phyloP scores from a whole-genome alignment of 2,329 filamentous ascomycete species.

The Metarhizium album region DNA sequence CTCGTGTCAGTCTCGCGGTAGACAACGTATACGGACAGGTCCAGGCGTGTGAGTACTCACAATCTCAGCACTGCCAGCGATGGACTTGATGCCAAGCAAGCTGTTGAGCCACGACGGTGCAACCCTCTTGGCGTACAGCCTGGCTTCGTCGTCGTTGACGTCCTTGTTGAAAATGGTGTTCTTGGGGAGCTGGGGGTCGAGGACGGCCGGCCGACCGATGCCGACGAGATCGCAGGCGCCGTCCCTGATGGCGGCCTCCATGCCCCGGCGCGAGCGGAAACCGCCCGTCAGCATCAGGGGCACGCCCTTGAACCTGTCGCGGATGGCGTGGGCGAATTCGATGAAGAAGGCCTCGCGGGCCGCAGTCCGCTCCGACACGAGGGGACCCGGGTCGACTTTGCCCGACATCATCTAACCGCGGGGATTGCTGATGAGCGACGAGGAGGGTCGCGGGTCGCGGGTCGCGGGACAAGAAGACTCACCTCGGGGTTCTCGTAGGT shows the following conservation, averaged over 20 bases:
- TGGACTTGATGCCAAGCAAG: conserved; percentile 11
- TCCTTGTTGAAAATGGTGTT: conserved; percentile 24
- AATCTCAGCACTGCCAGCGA: conserved; percentile 9
- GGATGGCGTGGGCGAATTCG: conserved; percentile 47
- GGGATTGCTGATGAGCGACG: too few relatives aligned
- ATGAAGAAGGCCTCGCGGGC: conserved; percentile 59
- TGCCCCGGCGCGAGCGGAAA: conserved; percentile 38
- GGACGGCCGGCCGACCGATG: conserved; percentile 25
- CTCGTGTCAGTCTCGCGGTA: too few relatives aligned
- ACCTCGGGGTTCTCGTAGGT: conserved; percentile 43
- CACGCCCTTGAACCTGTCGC: conserved; percentile 30
- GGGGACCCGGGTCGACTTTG: not conserved
- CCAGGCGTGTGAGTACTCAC: conserved; percentile 3
- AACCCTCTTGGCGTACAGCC: conserved; percentile 17
- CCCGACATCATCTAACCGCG: conserved; percentile 2
- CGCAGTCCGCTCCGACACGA: conserved; percentile 23
- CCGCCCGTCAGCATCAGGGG: conserved; percentile 52
- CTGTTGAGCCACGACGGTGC: conserved; percentile 13
- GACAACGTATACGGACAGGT: too few relatives aligned
- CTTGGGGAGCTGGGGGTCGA: conserved; percentile 27
- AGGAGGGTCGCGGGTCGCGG: not conserved
- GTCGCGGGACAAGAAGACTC: conserved; percentile 5
- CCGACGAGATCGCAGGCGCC: conserved; percentile 32
- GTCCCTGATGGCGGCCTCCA: conserved; percentile 27
- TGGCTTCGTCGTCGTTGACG: conserved; percentile 23